Conservation (phyloP, 768 basidiomycete species). For the Termitomyces sp. region DNA sequence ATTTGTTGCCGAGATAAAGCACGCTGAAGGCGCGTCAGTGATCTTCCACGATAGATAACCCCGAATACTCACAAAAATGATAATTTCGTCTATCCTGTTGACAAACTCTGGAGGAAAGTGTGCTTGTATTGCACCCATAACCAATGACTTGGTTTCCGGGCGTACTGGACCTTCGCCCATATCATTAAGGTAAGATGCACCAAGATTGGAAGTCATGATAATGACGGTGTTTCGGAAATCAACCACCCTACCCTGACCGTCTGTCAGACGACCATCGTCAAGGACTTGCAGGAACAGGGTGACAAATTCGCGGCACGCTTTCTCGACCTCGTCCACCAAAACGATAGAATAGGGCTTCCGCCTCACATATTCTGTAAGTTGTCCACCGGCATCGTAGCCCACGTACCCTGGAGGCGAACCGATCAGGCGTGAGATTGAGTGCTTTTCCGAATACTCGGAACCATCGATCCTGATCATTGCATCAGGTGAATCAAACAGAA, state of each 20-base stretch:
- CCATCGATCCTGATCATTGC: constrained; percentile 93
- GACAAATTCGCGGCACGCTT: constrained; percentile 67
- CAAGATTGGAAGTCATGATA: constrained; percentile 93
- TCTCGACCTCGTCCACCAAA: constrained; percentile 87
- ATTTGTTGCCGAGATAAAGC: constrained; percentile 74
- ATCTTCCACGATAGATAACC: neutral
- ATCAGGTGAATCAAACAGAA: constrained; percentile 88
- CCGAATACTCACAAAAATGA: constrained; percentile 58
- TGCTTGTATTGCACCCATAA: constrained; percentile 72
- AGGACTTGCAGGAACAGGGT: constrained; percentile 69
- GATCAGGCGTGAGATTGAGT: constrained; percentile 47
- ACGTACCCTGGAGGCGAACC: constrained; percentile 82
- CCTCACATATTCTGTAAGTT: constrained; percentile 89
- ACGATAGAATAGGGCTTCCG: constrained; percentile 88
- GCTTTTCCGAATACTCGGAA: constrained; percentile 85
- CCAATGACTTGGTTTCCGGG: constrained; percentile 52
- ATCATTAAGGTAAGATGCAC: constrained; percentile 71
- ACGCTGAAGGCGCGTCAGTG: constrained; percentile 47
- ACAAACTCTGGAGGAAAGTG: constrained; percentile 94
- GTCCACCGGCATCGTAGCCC: constrained; percentile 86
- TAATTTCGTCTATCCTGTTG: constrained; percentile 84
- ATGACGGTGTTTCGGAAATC: constrained; percentile 91
- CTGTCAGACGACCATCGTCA: constrained; percentile 89
- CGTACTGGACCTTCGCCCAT: constrained; percentile 68
- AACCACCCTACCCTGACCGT: constrained; percentile 86